Percentiles rank a stretch among this genome's conserved stretches.
Evolutionary conservation across 768 basidiomycete genomes (phyloP).

Genomic region (Terana coerulea): DNA sequence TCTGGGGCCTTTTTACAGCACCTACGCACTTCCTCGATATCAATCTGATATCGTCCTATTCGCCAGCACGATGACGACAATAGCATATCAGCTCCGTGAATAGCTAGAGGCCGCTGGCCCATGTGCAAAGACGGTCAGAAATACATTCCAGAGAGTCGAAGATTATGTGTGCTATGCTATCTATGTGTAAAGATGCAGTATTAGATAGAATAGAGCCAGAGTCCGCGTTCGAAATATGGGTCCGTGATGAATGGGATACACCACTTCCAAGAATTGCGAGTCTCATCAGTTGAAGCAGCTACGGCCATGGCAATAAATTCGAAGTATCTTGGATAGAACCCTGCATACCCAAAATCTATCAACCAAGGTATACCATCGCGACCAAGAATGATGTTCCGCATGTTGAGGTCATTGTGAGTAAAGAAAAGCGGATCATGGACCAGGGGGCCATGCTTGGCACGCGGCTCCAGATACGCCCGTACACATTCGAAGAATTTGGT

Average conservation of each 20-base stretch:
- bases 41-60: no score
- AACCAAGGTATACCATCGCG: slow-evolving; percentile 2
- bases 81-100: no score
- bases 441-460: background rate
- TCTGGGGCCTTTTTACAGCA: no score
- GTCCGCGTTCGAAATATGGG: background rate
- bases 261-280: background rate
- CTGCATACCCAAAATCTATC: slow-evolving; percentile 2
- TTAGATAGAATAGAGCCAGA: no score
- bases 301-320: slow-evolving; percentile 5
- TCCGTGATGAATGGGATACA: slow-evolving; percentile 4
- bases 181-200: no score
- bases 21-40: no score
- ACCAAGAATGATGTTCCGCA: slow-evolving; percentile 4
- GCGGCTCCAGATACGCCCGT: slow-evolving; percentile 1
- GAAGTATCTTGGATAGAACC: slow-evolving; percentile 5
- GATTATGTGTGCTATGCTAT: no score
- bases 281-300: background rate
- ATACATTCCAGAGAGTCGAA: no score
- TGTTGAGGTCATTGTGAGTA: slow-evolving; percentile 8
- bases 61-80: no score
- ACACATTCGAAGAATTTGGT: background rate
- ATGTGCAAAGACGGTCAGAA: no score
- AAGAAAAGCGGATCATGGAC: slow-evolving; percentile 11
- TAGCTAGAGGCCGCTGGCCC: no score